Conservation (phyloP, 2,329 filamentous ascomycete genomes). For the Colletotrichum scovillei region DNA sequence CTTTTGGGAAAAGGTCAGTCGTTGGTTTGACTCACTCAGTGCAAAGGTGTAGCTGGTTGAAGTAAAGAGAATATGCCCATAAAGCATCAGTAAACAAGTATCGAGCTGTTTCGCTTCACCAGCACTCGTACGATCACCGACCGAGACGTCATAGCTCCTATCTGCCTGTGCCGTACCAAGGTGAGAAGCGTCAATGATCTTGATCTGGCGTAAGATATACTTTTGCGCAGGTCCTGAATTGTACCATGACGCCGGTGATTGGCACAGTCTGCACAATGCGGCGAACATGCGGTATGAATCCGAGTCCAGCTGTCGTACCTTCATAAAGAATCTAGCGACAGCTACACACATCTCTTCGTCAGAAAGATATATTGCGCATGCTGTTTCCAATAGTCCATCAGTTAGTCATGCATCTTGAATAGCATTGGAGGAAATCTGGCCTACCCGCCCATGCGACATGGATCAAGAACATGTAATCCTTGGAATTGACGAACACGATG, state of each 20-base stretch:
- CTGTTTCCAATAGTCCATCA: slow-evolving; percentile 49
- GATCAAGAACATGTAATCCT: slow-evolving; percentile 76
- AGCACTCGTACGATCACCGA: slow-evolving; percentile 43
- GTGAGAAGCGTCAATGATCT: slow-evolving; percentile 80
- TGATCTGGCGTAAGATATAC: slow-evolving; percentile 90
- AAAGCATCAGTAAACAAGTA: slow-evolving; percentile 84
- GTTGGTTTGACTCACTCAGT: slow-evolving; percentile 65
- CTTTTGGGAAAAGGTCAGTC: background rate
- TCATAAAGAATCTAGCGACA: slow-evolving; percentile 85
- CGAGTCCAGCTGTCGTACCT: slow-evolving; percentile 81
- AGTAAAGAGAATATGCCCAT: slow-evolving; percentile 88
- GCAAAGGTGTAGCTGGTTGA: slow-evolving; percentile 87
- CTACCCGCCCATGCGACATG: slow-evolving; percentile 80
- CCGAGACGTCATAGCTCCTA: slow-evolving; percentile 44
- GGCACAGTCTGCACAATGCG: slow-evolving; percentile 79
- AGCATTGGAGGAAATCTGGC: background rate
- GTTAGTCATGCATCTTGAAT: slow-evolving; percentile 25
- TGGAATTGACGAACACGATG: slow-evolving; percentile 82
- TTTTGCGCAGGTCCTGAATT: slow-evolving; percentile 87
- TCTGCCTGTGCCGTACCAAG: slow-evolving; percentile 23
- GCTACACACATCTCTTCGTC: slow-evolving; percentile 81
- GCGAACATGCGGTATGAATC: slow-evolving; percentile 88
- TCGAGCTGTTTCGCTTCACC: slow-evolving; percentile 66
- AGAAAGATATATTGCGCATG: slow-evolving; percentile 83
- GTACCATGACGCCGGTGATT: slow-evolving; percentile 80